Base-by-base conservation (phyloP, 768 basidiomycete species). In the Pleurotus djamor region DNA sequence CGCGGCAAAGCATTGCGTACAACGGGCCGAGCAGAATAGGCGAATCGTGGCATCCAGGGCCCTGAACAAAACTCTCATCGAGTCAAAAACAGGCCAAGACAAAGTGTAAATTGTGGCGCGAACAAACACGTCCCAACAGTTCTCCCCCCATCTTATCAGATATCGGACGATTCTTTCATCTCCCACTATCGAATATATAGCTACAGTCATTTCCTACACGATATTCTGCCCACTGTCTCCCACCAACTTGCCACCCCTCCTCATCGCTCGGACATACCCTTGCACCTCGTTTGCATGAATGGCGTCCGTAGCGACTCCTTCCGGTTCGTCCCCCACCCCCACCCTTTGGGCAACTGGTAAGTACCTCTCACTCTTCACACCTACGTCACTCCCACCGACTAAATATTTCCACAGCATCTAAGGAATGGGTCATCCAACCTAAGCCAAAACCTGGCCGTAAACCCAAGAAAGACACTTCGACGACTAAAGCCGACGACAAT, bases 401-500 rank as follows among this genome's bases (percentile, higher is more conserved):
- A 34, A 9, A 60, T 59, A 54, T 64, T 57, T 60, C 57, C 35
- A 55, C 69, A 91, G 92, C 92, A 33, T 92, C 91, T n/a, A 92
- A 87, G 71, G 90, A 93, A 71, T 94, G 92, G 92, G 82, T 91
- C 61, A 90, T 94, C 64, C 87, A 88, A 21, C 88, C 92, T 6
- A 92, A 89, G 66, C 89, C 91, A 7, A 94, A 91, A 69, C 92
- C 92, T 37, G 92, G 92, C 14, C 80, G 92, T 48, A 94, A 94
- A 75, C 92, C 91, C 14, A 94, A 93, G 82, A 90, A 84, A 65
- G 91, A 91, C 61, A 32, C 52, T 9, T 63, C 75, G 35, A 60
- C 72, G 33, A 56, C 68, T 17, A 76, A 79, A 33, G 80, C 80
- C 8, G 75, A 76, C 54, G 68, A 67, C n/a, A 83, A 84, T 69